A percentile compares a stretch with the other conserved stretches of the same genome.
phyloP scores from a whole-genome alignment of 805 yeast genomes.

The Wickerhamiella allomyrinae region DNA sequence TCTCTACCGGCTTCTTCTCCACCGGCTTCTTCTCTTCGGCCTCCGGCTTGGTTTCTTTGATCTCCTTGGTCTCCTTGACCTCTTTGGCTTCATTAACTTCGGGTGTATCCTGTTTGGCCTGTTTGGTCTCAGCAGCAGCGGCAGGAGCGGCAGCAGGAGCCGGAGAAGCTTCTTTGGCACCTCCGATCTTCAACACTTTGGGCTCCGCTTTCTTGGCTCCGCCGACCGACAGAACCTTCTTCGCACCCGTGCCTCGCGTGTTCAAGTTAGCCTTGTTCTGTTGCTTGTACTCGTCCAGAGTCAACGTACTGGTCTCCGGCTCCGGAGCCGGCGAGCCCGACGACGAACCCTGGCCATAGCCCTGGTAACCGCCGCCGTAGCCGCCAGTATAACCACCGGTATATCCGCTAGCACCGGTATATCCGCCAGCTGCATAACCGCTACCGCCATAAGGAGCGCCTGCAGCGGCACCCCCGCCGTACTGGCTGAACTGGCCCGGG shows the following conservation, averaged over 20 bases:
- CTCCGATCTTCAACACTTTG: constrained; percentile 5
- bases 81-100: constrained; percentile 14
- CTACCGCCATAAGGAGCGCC: constrained; percentile 6
- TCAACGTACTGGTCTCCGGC: constrained; percentile 11
- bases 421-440: constrained; percentile 3
- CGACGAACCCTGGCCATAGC: constrained; percentile 14
- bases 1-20: constrained; percentile 4
- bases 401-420: constrained; percentile 7
- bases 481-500: constrained; percentile 6
- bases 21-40: neutral
- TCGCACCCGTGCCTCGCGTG: constrained; percentile 13
- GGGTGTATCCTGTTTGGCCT: neutral
- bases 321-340: constrained; percentile 4
- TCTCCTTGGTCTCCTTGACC: constrained; percentile 17
- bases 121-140: neutral
- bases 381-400: constrained; percentile 4
- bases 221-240: constrained; percentile 17
- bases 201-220: constrained; percentile 4
- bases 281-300: constrained; percentile 19
- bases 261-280: constrained; percentile 15
- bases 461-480: constrained; percentile 3
- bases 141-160: constrained; percentile 3
- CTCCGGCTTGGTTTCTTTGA: too few relatives aligned
- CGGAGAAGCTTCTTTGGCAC: neutral
- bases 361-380: constrained; percentile 15